Percentiles rank a stretch among this genome's conserved stretches.
phyloP scores from a whole-genome alignment of 169 alveolate genomes.

The Plasmodium adleri region DNA sequence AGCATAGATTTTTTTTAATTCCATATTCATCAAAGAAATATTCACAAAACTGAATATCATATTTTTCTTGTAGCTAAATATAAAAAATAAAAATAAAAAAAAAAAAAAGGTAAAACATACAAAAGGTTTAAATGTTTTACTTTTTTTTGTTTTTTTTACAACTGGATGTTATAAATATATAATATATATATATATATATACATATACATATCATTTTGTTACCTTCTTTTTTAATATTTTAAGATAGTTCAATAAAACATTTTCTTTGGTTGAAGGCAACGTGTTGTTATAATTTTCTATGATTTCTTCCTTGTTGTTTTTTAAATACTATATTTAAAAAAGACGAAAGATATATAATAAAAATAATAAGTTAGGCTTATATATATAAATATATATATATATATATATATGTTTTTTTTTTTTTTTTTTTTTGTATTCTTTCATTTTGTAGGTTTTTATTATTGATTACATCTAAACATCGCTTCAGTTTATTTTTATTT shows the following conservation, averaged over 20 bases:
- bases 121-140: not conserved
- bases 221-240: slow-evolving; percentile 28
- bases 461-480: slow-evolving; percentile 69
- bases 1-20: slow-evolving; percentile 36
- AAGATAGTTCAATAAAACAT: slow-evolving; percentile 21
- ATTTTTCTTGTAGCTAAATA: slow-evolving; percentile 39
- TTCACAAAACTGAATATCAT: slow-evolving; percentile 44
- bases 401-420: slow-evolving; percentile 1
- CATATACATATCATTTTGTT: not conserved
- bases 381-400: not conserved
- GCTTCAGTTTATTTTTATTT: slow-evolving; percentile 61
- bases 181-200: not conserved
- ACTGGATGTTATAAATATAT: not conserved
- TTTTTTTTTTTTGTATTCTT: slow-evolving; percentile 7
- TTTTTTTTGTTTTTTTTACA: not conserved
- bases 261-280: slow-evolving; percentile 47
- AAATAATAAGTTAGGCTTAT: not conserved
- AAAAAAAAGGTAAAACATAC: too few species aligned
- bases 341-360: not conserved
- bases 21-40: slow-evolving; percentile 69
- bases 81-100: not conserved
- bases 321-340: slow-evolving; percentile 39
- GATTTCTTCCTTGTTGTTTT: slow-evolving; percentile 32
- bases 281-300: slow-evolving; percentile 24
- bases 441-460: not conserved